Conservation (phyloP, 352 stramenopile species). For the Phytophthora syringae region DNA sequence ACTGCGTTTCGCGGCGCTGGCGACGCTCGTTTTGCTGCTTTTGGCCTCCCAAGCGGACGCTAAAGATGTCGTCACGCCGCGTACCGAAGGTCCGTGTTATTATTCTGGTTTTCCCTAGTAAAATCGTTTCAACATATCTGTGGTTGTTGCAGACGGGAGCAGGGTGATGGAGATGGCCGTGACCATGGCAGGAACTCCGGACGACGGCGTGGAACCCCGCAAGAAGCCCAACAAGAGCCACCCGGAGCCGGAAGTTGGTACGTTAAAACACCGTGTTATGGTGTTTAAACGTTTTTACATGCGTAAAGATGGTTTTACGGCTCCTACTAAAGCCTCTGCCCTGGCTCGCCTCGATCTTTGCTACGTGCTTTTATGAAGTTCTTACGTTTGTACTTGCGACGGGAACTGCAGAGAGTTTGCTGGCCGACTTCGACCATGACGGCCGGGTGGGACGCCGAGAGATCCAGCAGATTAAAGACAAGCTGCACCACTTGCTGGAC, state of each 20-base stretch:
- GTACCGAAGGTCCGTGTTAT: constrained; percentile 24
- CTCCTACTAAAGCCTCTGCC: constrained; percentile 21
- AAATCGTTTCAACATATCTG: constrained; percentile 2
- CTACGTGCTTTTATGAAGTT: constrained; percentile 29
- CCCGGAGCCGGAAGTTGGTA: constrained; percentile 47
- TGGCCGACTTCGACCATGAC: constrained; percentile 85
- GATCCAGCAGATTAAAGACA: constrained; percentile 85
- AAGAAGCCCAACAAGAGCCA: constrained; percentile 38
- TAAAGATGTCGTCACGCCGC: constrained; percentile 30
- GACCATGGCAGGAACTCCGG: constrained; percentile 6
- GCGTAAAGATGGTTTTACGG: constrained; percentile 2
- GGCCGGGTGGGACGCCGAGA: constrained; percentile 74
- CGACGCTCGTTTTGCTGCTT: constrained; percentile 16
- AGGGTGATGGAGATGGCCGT: constrained; percentile 26
- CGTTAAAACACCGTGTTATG: constrained; percentile 5
- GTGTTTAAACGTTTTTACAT: constrained; percentile 14
- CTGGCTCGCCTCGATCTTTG: not conserved
- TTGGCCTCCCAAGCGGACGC: constrained; percentile 4
- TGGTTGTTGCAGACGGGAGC: constrained; percentile 2
- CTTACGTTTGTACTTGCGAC: constrained; percentile 44
- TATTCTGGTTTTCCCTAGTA: constrained; percentile 10
- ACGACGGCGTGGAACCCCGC: constrained; percentile 4
- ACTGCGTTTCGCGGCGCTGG: not conserved
- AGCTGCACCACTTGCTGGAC: constrained; percentile 82
- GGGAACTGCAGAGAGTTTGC: constrained; percentile 61